phyloP scores from a whole-genome alignment of 148 eudicot species.

The Spergularia bocconei region DNA sequence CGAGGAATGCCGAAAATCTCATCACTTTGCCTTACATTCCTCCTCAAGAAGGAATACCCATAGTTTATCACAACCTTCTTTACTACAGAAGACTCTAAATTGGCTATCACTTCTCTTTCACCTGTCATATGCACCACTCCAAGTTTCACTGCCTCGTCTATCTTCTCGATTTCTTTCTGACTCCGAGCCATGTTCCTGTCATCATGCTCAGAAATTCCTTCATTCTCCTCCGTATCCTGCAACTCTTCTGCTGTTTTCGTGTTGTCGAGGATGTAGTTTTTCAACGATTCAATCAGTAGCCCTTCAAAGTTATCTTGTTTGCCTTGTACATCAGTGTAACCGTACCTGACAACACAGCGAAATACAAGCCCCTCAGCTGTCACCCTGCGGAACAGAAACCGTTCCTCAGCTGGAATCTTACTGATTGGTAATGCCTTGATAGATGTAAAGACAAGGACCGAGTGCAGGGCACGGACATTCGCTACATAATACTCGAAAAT shows the following conservation, averaged over 20 bases:
- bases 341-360: constrained; percentile 49
- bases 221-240: not conserved
- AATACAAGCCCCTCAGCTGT: constrained; percentile 34
- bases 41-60: constrained; percentile 30
- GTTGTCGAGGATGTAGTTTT: constrained; percentile 28
- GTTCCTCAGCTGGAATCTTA: constrained; percentile 43
- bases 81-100: constrained; percentile 18
- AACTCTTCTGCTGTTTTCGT: not conserved
- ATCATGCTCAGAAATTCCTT: not conserved
- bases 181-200: not conserved
- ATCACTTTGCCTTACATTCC: constrained; percentile 33
- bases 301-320: constrained; percentile 40
- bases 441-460: constrained; percentile 39
- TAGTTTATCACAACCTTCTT: constrained; percentile 36
- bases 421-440: constrained; percentile 44
- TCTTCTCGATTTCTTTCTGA: constrained; percentile 24
- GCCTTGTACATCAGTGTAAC: constrained; percentile 33
- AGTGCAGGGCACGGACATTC: constrained; percentile 40
- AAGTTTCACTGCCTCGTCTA: constrained; percentile 30
- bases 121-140: constrained; percentile 47
- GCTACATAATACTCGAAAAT: constrained; percentile 40
- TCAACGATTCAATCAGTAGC: constrained; percentile 29
- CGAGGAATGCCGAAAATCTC: constrained; percentile 35
- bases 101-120: constrained; percentile 38
- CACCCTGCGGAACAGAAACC: constrained; percentile 47